These are phyloP conservation scores for Myrmaecium sp. DNA, from an alignment of 2,329 filamentous ascomycete genomes.

Conservation along the genomic window DNA sequence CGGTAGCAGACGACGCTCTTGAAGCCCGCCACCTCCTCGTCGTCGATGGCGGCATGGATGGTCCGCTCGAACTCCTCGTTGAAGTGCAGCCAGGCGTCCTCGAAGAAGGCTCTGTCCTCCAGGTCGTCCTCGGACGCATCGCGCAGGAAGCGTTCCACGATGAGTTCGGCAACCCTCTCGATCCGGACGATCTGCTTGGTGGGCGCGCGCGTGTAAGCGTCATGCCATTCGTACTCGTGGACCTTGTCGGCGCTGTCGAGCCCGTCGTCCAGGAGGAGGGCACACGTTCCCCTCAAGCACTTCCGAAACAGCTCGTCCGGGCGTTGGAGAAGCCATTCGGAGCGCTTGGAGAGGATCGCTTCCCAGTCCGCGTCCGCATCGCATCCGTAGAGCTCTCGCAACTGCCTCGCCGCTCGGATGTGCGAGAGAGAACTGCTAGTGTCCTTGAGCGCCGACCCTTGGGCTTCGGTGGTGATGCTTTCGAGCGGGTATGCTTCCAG, in stretches of 20 bases:
- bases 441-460: constrained; percentile 48
- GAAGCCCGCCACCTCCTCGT: constrained; percentile 59
- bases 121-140: constrained; percentile 19
- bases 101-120: constrained; percentile 15
- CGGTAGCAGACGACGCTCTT: constrained; percentile 74
- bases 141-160: constrained; percentile 36
- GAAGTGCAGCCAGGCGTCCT: constrained; percentile 26
- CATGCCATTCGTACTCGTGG: constrained; percentile 46
- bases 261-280: constrained; percentile 64
- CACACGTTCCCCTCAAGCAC: constrained; percentile 57
- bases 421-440: constrained; percentile 48
- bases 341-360: constrained; percentile 33
- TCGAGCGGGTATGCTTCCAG: constrained; percentile 36
- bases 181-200: constrained; percentile 64
- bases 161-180: constrained; percentile 50
- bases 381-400: constrained; percentile 48
- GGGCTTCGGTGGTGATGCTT: constrained; percentile 56
- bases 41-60: constrained; percentile 41
- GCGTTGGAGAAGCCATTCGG: constrained; percentile 28
- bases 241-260: constrained; percentile 38
- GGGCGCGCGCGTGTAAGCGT: constrained; percentile 43
- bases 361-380: constrained; percentile 40
- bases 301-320: constrained; percentile 39
- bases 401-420: constrained; percentile 50
- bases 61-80: constrained; percentile 32